phyloP scores from a whole-genome alignment of 192 early-diverging fungal species.

The Spizellomyces punctatus region DNA sequence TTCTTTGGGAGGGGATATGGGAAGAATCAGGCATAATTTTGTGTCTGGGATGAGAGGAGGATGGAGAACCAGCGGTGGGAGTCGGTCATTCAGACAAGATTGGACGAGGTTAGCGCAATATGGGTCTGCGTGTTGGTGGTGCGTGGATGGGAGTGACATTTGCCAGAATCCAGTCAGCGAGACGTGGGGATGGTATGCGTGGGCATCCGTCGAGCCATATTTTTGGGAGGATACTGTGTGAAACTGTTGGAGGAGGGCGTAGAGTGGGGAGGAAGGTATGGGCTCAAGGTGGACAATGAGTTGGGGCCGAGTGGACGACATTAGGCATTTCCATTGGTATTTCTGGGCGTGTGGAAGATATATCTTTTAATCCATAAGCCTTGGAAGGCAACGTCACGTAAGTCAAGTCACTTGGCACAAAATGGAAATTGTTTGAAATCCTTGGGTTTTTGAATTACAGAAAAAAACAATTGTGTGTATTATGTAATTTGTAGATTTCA shows the following conservation, averaged over 20 bases:
- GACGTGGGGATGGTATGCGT: constrained; percentile 28
- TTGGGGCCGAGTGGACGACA: background rate
- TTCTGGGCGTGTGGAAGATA: no score
- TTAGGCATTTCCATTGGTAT: no score
- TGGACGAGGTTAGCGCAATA: background rate
- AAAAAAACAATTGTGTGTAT: no score
- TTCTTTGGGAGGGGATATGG: background rate
- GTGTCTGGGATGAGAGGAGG: constrained; percentile 21
- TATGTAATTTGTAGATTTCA: no score
- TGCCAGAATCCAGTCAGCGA: constrained; percentile 23
- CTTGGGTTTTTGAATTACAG: no score
- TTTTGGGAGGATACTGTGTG: background rate
- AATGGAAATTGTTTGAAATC: no score
- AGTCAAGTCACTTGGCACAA: no score
- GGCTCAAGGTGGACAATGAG: constrained; percentile 29
- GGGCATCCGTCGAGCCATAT: constrained; percentile 21
- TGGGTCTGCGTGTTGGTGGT: background rate
- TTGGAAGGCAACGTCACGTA: no score
- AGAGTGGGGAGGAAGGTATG: background rate
- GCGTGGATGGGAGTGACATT: background rate
- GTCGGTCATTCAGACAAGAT: background rate
- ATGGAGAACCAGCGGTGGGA: constrained; percentile 8
- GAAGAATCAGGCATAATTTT: constrained; percentile 11
- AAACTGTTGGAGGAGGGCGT: background rate
- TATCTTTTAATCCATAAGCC: no score